A percentile compares a stretch with the other conserved stretches of the same genome.
phyloP scores from a whole-genome alignment of 768 basidiomycete genomes.

The Lepiota brunneoincarnata region DNA sequence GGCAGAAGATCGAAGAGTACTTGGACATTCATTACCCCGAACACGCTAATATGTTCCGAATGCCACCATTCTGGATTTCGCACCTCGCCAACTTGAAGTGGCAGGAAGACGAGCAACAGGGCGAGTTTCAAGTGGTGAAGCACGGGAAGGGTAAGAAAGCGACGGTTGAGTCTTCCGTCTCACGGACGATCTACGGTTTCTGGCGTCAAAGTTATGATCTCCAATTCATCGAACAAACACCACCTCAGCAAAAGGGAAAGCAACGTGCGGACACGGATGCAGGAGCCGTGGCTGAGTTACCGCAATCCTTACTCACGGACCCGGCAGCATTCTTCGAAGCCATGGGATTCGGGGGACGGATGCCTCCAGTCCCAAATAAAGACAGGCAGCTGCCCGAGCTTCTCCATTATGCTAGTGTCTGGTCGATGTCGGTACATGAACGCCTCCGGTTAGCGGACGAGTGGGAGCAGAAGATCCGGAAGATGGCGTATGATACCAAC shows the following conservation, averaged over 20 bases:
- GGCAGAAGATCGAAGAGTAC: constrained; percentile 37
- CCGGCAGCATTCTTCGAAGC: neutral
- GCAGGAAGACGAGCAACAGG: neutral
- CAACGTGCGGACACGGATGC: neutral
- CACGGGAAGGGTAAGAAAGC: constrained; percentile 11
- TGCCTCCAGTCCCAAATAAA: constrained; percentile 36
- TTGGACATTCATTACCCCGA: constrained; percentile 46
- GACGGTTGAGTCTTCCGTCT: neutral
- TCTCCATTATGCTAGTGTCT: constrained; percentile 37
- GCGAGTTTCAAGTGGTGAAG: no score
- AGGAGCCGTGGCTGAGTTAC: neutral
- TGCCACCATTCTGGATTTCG: constrained; percentile 49
- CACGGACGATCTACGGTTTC: constrained; percentile 37
- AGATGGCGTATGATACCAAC: constrained; percentile 19
- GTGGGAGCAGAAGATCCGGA: constrained; percentile 47
- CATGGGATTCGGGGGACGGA: constrained; percentile 6
- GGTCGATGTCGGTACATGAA: constrained; percentile 53
- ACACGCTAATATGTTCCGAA: constrained; percentile 37
- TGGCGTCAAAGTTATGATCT: constrained; percentile 51
- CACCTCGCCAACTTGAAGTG: constrained; percentile 8
- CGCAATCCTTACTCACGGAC: neutral
- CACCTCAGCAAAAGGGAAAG: neutral
- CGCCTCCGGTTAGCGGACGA: constrained; percentile 38
- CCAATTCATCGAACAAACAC: constrained; percentile 34
- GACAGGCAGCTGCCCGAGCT: constrained; percentile 37